Evolutionary conservation across 192 early-diverging fungal genomes (phyloP).

Genomic region (Ambispora gerdemannii): DNA sequence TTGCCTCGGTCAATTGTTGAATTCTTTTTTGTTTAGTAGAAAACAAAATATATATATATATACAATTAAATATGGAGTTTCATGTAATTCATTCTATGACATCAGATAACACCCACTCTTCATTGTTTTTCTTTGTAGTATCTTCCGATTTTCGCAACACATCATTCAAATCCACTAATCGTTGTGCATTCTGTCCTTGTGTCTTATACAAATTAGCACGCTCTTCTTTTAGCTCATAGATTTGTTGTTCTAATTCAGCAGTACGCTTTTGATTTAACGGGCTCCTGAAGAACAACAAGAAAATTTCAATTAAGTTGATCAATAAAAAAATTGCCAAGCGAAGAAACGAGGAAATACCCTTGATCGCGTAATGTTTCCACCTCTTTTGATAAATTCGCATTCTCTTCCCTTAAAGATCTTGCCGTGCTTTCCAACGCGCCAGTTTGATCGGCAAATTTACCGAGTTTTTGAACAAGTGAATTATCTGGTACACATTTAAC

Average conservation of each 20-base stretch:
- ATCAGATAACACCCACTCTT: slow-evolving; percentile 55
- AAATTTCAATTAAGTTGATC: not conserved
- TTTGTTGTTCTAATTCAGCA: slow-evolving; percentile 70
- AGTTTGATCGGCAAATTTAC: slow-evolving; percentile 41
- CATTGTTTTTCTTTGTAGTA: slow-evolving; percentile 49
- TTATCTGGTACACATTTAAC: slow-evolving; percentile 34
- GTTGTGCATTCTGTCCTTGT: slow-evolving; percentile 88
- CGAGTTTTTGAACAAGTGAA: slow-evolving; percentile 43
- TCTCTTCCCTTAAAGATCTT: slow-evolving; percentile 33
- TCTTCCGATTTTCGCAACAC: slow-evolving; percentile 60
- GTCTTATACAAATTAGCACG: slow-evolving; percentile 84
- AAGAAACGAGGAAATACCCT: slow-evolving; percentile 34
- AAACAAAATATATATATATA: not conserved
- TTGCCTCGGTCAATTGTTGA: slow-evolving; percentile 36
- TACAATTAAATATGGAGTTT: no score
- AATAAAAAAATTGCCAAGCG: slow-evolving; percentile 5
- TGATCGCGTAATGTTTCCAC: slow-evolving; percentile 38
- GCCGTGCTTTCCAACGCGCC: slow-evolving; percentile 38
- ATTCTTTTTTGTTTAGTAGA: slow-evolving; percentile 32
- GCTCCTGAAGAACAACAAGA: no score
- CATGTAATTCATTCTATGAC: not conserved
- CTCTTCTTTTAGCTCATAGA: slow-evolving; percentile 80
- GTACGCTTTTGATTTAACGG: slow-evolving; percentile 62
- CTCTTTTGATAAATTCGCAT: slow-evolving; percentile 40
- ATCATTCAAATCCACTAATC: slow-evolving; percentile 83